These are phyloP conservation scores for Fusarium nurragi DNA, from an alignment of 2,329 filamentous ascomycete species.

Conservation along the genomic window DNA sequence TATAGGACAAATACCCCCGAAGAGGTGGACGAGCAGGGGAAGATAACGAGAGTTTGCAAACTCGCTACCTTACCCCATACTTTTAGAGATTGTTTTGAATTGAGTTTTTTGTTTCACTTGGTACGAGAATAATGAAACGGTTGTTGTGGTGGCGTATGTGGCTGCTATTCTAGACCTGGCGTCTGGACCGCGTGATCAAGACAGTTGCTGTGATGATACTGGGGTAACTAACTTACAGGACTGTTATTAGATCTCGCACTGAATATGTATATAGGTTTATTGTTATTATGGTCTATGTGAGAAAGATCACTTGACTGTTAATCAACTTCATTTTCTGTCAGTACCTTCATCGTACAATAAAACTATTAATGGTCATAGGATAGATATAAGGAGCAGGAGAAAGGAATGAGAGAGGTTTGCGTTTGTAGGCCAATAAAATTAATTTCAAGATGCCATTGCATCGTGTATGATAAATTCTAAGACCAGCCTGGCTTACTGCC, in stretches of 20 bases:
- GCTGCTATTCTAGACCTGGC: slow-evolving; percentile 3
- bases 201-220: neutral
- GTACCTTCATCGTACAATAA: neutral
- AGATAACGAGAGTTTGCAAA: slow-evolving; percentile 1
- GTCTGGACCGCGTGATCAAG: neutral
- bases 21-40: slow-evolving; percentile 12
- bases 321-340: neutral
- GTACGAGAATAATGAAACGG: neutral
- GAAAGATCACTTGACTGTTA: neutral
- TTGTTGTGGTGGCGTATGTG: slow-evolving; percentile 2
- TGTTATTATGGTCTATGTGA: neutral
- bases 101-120: slow-evolving; percentile 8
- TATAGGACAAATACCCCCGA: slow-evolving; percentile 37
- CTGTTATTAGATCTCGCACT: neutral
- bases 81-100: slow-evolving; percentile 14
- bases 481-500: neutral
- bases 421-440: too few relatives aligned
- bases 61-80: slow-evolving; percentile 3
- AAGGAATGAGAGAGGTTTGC: neutral
- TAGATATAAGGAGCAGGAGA: neutral
- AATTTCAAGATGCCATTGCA: too few relatives aligned
- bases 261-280: neutral
- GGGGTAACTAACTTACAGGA: slow-evolving; percentile 15
- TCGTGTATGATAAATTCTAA: neutral
- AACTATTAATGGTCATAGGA: neutral